Conservation (phyloP, 2,329 filamentous ascomycete species). For the Didymella keratinophila region DNA sequence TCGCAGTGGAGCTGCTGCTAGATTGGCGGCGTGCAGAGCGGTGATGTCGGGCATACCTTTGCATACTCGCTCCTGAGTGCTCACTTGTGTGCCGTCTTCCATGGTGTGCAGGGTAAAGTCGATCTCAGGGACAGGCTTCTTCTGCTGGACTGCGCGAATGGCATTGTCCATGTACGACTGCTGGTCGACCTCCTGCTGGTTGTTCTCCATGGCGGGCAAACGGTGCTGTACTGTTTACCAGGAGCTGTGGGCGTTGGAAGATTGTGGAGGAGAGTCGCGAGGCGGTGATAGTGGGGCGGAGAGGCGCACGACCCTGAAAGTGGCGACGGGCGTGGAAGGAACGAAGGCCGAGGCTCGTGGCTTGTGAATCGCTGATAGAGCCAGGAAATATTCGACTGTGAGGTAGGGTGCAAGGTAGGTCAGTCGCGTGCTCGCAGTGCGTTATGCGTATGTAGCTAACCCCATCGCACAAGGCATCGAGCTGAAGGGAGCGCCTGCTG, state of each 20-base stretch:
- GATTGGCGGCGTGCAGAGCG: slow-evolving; percentile 10
- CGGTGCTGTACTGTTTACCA: slow-evolving; percentile 23
- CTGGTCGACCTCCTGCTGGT: slow-evolving; percentile 48
- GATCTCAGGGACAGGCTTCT: slow-evolving; percentile 96
- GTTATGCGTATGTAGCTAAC: neutral
- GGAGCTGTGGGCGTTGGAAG: slow-evolving; percentile 35
- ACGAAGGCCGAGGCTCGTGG: too few relatives aligned
- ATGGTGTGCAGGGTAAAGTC: slow-evolving; percentile 98
- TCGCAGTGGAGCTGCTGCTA: neutral
- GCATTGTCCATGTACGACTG: slow-evolving; percentile 76
- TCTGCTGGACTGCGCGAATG: slow-evolving; percentile 89
- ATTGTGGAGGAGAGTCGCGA: slow-evolving; percentile 33
- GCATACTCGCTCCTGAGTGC: slow-evolving; percentile 93
- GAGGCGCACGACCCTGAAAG: slow-evolving; percentile 34
- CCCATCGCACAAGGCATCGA: slow-evolving; percentile 24
- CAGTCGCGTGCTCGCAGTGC: too few relatives aligned
- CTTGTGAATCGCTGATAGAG: too few relatives aligned
- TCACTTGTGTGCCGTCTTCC: slow-evolving; percentile 96
- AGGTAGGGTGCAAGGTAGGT: too few relatives aligned
- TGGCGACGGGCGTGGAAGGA: slow-evolving; percentile 41
- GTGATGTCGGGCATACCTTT: slow-evolving; percentile 73
- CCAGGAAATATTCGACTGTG: too few relatives aligned
- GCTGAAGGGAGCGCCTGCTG: slow-evolving; percentile 6
- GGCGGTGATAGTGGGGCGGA: slow-evolving; percentile 45
- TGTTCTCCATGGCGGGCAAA: slow-evolving; percentile 48